Evolutionary conservation across 1,284 basidiomycete species (phyloP), one percentile per base, ranked within the genome.

Genomic region (Ceratobasidium sp.): DNA sequence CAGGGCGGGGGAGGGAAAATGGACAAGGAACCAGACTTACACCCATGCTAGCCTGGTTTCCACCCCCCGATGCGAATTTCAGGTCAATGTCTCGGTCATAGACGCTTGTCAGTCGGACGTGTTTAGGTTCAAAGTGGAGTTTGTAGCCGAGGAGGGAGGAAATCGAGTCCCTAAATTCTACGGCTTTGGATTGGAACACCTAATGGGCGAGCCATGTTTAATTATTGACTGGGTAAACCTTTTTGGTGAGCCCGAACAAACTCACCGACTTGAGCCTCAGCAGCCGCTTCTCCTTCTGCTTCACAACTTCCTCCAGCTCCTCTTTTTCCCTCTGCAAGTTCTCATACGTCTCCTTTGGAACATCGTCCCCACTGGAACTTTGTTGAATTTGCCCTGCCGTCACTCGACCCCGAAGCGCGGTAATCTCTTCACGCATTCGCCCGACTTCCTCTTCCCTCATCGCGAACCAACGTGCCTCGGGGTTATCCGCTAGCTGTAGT

Each of bases 111-210:
- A 96, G 90, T 48, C 94, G 89, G 57, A 96, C 91, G 80, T 94
- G 91, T 0, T 94, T 94, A 74, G 94, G 95, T 3, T 93, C 92
- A 83, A 96, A 96, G 0, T 92, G 91, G 50, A 96, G 87, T 83
- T 95, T 96, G 80, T 95, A 90, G 1, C 95, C 96, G 0, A 97
- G 89, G 62, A 97, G 90, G 0, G 91, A 90, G 0, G 91, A 90
- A 68, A 96, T 91, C 16, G 93, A 91, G 81, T 94, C 93, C 20
- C 92, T 88, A 84, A 96, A 96, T 82, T 96, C 94, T 66, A 90
- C 88, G 3, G 90, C 91, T 83, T 96, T 96, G 48, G 90, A 89
- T 0, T 87, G 84, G 82, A 93, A 96, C 0, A 93, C 88, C 90
- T 93, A 55, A 30, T 54, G 55, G 12, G 75, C 62, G 18, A 38